A percentile compares a stretch with the other conserved stretches of the same genome.
phyloP scores from a whole-genome alignment of 2,329 filamentous ascomycete species.

The Ceratocystis variospora region DNA sequence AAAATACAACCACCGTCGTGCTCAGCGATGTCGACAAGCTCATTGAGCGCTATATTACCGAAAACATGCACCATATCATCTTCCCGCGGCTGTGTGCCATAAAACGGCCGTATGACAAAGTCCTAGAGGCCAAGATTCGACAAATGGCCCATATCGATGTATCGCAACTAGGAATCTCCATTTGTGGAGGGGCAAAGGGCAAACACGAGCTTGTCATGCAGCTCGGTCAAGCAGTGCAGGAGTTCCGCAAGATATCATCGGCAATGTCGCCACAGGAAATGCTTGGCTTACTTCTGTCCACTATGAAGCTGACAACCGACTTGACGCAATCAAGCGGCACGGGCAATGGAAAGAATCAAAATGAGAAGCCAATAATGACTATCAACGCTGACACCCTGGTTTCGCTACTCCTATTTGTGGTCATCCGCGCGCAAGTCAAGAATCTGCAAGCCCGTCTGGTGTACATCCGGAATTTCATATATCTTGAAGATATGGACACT shows the following conservation, averaged over 20 bases:
- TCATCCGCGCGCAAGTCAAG: slow-evolving; percentile 78
- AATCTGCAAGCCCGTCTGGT: slow-evolving; percentile 75
- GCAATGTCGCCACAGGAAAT: slow-evolving; percentile 78
- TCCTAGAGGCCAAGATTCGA: slow-evolving; percentile 76
- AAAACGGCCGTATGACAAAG: slow-evolving; percentile 67
- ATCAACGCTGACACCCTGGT: slow-evolving; percentile 83
- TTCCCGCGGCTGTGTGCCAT: slow-evolving; percentile 72
- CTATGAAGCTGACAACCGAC: slow-evolving; percentile 69
- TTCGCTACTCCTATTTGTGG: slow-evolving; percentile 76
- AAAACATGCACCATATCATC: slow-evolving; percentile 80
- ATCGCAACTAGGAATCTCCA: slow-evolving; percentile 78
- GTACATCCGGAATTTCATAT: slow-evolving; percentile 97
- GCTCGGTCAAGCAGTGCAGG: slow-evolving; percentile 65
- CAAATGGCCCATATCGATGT: slow-evolving; percentile 93
- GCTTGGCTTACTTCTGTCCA: slow-evolving; percentile 65
- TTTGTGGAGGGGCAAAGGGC: slow-evolving; percentile 61
- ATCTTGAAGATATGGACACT: slow-evolving; percentile 92
- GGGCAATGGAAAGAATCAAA: slow-evolving; percentile 25
- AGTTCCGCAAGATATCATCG: slow-evolving; percentile 72
- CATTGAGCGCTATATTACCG: slow-evolving; percentile 87
- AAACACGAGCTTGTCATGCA: slow-evolving; percentile 71
- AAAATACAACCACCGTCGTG: slow-evolving; percentile 84
- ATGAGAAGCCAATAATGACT: slow-evolving; percentile 44
- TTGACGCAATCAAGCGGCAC: slow-evolving; percentile 28
- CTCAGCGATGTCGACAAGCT: slow-evolving; percentile 83